Base-by-base conservation (phyloP, 2,329 filamentous ascomycete genomes). In the Microdochium nivale region DNA sequence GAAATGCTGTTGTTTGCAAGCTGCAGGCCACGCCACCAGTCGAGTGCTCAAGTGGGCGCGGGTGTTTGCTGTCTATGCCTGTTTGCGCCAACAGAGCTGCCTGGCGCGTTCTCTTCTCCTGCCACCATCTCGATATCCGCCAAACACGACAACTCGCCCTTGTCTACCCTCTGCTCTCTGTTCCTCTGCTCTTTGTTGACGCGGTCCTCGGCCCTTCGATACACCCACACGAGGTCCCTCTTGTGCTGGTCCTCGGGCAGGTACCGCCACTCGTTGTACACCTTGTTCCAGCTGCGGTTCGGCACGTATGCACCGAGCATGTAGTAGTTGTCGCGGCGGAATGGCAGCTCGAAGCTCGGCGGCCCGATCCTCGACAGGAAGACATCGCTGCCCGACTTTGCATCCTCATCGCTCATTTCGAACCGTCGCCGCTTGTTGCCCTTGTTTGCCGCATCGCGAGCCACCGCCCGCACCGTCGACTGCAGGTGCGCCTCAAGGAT, bases 231-330 rank as follows among this genome's bases (percentile, higher is more conserved):
- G 33, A 74, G 54, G 49, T 74, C 71, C 46, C 50, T 63, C 2
- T 71, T 62, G 49, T 74, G 71, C 58, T 69, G 65, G 9, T 67
- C 59, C 2, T 62, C 64, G 1, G 68, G 66, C 37, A 72, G 52
- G 44, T 82, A 83, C 35, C 73, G 60, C 79, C 79, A 83, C 43
- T 62, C 62, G 35, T 65, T 60, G 3, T 70, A 58, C 9, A 72
- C 66, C 16, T 67, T 67, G 48, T 65, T 71, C 79, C 79, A 83
- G 47, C 70, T 72, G 23, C 80, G 69, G 54, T 78, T 78, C 0
- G 80, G 80, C 48, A 83, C 58, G 56, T 78, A 83, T 1, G 75
- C 76, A 59, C 81, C 71, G 25, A 83, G 68, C 67, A 78, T 73
- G 58, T 83, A 80, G 58, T 83, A 83, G 47, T 77, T 74, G 53